Evolutionary conservation across 2,329 filamentous ascomycete species (phyloP).

Genomic region (Clathrospora elynae): DNA sequence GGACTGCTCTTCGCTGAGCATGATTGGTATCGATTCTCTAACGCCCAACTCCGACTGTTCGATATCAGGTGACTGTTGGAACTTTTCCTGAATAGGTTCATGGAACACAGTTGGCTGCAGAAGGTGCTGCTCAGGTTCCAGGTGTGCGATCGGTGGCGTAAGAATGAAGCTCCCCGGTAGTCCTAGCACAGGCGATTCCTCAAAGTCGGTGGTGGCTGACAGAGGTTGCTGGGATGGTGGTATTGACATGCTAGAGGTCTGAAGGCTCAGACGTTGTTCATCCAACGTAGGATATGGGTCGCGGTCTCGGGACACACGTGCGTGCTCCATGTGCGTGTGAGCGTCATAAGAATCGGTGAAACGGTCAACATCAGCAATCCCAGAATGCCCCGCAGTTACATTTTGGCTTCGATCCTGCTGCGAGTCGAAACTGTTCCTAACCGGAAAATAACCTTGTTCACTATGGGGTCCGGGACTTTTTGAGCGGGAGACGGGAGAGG

Average conservation of each 20-base stretch:
- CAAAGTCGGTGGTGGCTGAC: conserved; percentile 51
- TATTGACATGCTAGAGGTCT: conserved; percentile 33
- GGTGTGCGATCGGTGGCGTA: conserved; percentile 35
- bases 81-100: conserved; percentile 16
- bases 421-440: conserved; percentile 16
- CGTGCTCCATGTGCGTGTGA: conserved; percentile 12
- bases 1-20: conserved; percentile 53
- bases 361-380: conserved; percentile 4
- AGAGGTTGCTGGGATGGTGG: conserved; percentile 38
- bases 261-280: conserved; percentile 34
- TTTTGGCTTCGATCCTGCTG: conserved; percentile 14
- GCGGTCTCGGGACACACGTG: conserved; percentile 13
- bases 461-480: conserved; percentile 28
- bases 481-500: conserved; percentile 29
- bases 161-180: conserved; percentile 66
- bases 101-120: conserved; percentile 40
- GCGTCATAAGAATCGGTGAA: conserved; percentile 2
- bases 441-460: conserved; percentile 34
- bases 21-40: conserved; percentile 61
- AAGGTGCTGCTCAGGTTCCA: conserved; percentile 28
- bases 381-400: conserved; percentile 3
- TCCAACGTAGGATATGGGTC: conserved; percentile 10
- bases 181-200: conserved; percentile 70
- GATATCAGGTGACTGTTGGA: conserved; percentile 21
- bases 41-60: conserved; percentile 56